Percentiles rank a stretch among this genome's conserved stretches.
phyloP scores from a whole-genome alignment of 225 moss, liverwort and hornwort species.

The Polytrichum formosum region DNA sequence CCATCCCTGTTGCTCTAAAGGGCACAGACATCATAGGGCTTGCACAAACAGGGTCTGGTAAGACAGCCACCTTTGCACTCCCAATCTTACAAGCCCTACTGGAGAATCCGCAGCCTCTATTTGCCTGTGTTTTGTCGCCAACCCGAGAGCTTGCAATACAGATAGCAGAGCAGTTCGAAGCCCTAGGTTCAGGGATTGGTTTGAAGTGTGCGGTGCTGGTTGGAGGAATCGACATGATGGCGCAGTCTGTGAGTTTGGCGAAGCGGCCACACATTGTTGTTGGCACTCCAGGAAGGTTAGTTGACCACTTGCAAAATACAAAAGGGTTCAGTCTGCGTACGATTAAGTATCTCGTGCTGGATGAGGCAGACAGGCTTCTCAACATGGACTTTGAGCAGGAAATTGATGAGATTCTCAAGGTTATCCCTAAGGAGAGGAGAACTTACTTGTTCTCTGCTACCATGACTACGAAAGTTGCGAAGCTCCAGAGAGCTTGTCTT shows the following conservation, averaged over 20 bases:
- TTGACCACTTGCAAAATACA: constrained; percentile 56
- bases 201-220: constrained; percentile 67
- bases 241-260: constrained; percentile 57
- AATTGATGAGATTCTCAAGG: constrained; percentile 66
- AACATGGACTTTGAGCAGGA: constrained; percentile 66
- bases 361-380: constrained; percentile 63
- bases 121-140: constrained; percentile 61
- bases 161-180: constrained; percentile 66
- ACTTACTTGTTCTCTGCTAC: constrained; percentile 66
- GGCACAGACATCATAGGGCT: constrained; percentile 60
- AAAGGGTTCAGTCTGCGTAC: constrained; percentile 65
- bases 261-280: constrained; percentile 65
- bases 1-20: constrained; percentile 52
- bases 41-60: constrained; percentile 67
- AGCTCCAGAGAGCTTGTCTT: constrained; percentile 64
- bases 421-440: constrained; percentile 48
- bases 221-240: constrained; percentile 72
- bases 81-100: constrained; percentile 63
- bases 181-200: constrained; percentile 60
- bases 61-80: constrained; percentile 61
- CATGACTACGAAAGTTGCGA: constrained; percentile 74
- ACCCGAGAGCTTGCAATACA: constrained; percentile 70
- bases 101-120: constrained; percentile 54
- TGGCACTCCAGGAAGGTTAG: constrained; percentile 61
- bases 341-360: constrained; percentile 58